These are phyloP conservation scores for Leptographium procerum DNA, from an alignment of 2,329 filamentous ascomycete genomes.

Conservation along the genomic window DNA sequence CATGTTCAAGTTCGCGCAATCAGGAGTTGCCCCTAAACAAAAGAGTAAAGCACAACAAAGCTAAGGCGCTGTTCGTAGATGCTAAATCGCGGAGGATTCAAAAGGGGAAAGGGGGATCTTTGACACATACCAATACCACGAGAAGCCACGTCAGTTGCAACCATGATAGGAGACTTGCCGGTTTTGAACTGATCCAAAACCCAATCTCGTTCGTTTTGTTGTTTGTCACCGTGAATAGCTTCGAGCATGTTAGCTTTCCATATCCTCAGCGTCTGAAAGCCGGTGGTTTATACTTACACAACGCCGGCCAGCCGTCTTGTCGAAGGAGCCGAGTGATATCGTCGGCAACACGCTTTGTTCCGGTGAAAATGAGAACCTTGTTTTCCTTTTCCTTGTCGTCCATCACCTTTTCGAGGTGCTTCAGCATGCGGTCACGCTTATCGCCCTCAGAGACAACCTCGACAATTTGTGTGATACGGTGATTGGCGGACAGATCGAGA, in stretches of 20 bases:
- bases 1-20: constrained; percentile 85
- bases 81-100: constrained; percentile 20
- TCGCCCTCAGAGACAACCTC: constrained; percentile 94
- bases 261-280: not conserved
- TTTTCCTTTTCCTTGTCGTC: constrained; percentile 86
- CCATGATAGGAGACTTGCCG: constrained; percentile 99
- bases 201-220: constrained; percentile 99
- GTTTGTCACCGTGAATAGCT: constrained; percentile 93
- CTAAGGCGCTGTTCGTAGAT: constrained; percentile 44
- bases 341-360: constrained; percentile 89
- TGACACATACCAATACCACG: constrained; percentile 99
- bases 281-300: constrained; percentile 52
- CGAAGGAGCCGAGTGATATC: constrained; percentile 96
- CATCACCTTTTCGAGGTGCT: constrained; percentile 97
- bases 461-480: constrained; percentile 94
- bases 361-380: constrained; percentile 92
- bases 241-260: not conserved
- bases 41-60: constrained; percentile 77
- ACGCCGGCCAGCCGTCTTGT: constrained; percentile 93
- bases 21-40: constrained; percentile 74
- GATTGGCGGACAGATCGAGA: constrained; percentile 90
- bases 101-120: constrained; percentile 17
- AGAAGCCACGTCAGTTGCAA: constrained; percentile 98
- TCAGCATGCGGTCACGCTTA: constrained; percentile 95
- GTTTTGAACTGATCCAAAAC: constrained; percentile 99